phyloP scores from a whole-genome alignment of 2,329 filamentous ascomycete species.

The Thielaviopsis musarum region DNA sequence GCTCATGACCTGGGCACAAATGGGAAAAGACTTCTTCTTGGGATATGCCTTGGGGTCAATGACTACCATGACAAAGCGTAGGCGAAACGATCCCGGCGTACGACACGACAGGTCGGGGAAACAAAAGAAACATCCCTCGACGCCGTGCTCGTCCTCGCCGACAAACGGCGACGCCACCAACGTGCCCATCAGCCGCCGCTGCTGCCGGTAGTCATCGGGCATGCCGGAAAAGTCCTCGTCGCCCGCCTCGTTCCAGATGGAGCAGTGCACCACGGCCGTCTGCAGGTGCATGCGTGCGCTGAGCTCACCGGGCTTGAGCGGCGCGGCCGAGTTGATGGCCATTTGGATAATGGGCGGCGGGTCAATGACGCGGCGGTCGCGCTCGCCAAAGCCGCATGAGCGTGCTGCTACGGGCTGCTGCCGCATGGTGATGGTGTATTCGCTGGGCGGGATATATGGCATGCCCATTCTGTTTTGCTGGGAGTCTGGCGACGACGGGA shows the following conservation, averaged over 20 bases:
- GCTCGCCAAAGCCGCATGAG: constrained; percentile 69
- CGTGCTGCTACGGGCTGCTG: constrained; percentile 66
- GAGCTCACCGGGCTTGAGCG: constrained; percentile 33
- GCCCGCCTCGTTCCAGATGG: constrained; percentile 54
- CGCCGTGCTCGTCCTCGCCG: constrained; percentile 53
- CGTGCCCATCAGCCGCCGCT: constrained; percentile 64
- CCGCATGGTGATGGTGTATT: constrained; percentile 41
- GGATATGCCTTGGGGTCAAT: constrained; percentile 43
- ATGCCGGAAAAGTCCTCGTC: constrained; percentile 52
- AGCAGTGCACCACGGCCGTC: constrained; percentile 59
- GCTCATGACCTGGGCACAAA: constrained; percentile 39
- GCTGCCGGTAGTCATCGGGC: constrained; percentile 54
- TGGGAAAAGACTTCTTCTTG: constrained; percentile 33
- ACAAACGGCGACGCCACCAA: constrained; percentile 62
- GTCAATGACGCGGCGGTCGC: constrained; percentile 67
- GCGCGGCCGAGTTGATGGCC: constrained; percentile 38
- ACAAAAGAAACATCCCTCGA: constrained; percentile 70
- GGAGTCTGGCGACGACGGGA: too few relatives aligned
- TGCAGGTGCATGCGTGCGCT: constrained; percentile 37
- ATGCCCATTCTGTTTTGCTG: background rate
- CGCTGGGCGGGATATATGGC: constrained; percentile 8
- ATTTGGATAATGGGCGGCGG: constrained; percentile 71
- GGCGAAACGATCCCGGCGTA: constrained; percentile 57
- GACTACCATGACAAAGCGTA: constrained; percentile 58
- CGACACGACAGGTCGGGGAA: constrained; percentile 71